Evolutionary conservation across 306 rosid genomes (phyloP).

Genomic region (Cicer cuneatum): DNA sequence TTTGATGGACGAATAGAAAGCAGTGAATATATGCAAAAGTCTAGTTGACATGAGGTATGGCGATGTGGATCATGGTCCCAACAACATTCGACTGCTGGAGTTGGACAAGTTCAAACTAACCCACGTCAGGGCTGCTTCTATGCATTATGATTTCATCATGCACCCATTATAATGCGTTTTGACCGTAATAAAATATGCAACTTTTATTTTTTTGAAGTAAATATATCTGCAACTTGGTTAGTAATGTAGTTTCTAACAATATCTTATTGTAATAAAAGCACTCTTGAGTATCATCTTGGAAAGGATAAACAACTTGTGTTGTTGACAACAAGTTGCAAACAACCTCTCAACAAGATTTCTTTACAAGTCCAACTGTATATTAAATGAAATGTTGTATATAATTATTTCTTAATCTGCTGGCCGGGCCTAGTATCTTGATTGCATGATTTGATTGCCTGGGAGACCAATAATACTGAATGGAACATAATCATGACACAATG

Average conservation of each 20-base stretch:
- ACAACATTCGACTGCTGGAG: neutral
- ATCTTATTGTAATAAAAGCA: neutral
- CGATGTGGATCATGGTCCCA: neutral
- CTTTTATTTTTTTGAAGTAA: neutral
- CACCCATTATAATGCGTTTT: neutral
- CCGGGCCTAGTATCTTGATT: neutral
- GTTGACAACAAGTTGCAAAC: constrained; percentile 8
- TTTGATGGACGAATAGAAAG: constrained; percentile 3
- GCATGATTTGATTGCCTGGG: neutral
- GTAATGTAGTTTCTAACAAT: neutral
- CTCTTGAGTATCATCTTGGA: neutral
- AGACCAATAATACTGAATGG: neutral
- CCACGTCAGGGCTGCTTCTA: constrained; percentile 26
- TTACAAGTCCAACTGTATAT: neutral
- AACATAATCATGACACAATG: too few species aligned
- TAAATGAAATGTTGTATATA: constrained; percentile 9
- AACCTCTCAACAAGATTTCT: neutral
- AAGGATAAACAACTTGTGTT: constrained; percentile 8
- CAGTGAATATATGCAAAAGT: constrained; percentile 7
- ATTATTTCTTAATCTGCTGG: neutral
- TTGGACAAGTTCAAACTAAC: constrained; percentile 41
- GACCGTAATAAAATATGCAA: constrained; percentile 4
- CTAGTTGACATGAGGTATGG: constrained; percentile 41
- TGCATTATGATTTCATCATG: constrained; percentile 7
- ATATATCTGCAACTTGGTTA: neutral